These are phyloP conservation scores for Emericellopsis cladophorae DNA, from an alignment of 2,329 filamentous ascomycete genomes.

Conservation along the genomic window DNA sequence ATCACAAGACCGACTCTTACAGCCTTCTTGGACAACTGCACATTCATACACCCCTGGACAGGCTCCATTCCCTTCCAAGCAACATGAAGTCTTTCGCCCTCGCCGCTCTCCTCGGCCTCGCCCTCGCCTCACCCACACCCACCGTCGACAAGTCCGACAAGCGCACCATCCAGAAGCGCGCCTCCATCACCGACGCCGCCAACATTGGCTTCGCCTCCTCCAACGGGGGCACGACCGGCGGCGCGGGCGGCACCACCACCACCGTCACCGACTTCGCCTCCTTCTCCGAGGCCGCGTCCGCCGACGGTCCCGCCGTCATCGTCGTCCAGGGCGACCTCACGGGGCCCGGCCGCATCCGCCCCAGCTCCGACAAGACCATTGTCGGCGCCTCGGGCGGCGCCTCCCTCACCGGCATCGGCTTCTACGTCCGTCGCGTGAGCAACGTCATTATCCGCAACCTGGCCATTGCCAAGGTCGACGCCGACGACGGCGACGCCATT, in stretches of 20 bases:
- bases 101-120: conserved; percentile 15
- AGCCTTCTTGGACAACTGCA: too few relatives aligned
- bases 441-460: conserved; percentile 55
- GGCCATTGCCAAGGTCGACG: conserved; percentile 43
- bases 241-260: conserved; percentile 14
- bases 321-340: conserved; percentile 14
- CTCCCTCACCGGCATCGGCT: conserved; percentile 25
- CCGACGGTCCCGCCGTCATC: conserved; percentile 13
- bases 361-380: conserved; percentile 29
- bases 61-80: background rate
- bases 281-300: conserved; percentile 14
- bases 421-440: conserved; percentile 31
- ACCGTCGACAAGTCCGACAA: conserved; percentile 10
- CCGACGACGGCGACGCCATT: conserved; percentile 45
- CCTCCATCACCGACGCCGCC: conserved; percentile 21
- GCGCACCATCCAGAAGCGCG: conserved; percentile 18
- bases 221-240: conserved; percentile 20
- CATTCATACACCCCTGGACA: background rate
- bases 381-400: conserved; percentile 19
- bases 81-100: conserved; percentile 20
- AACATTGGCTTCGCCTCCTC: conserved; percentile 19
- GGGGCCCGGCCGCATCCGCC: conserved; percentile 13
- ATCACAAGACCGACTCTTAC: too few relatives aligned
- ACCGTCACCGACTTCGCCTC: conserved; percentile 12
- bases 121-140: conserved; percentile 15